phyloP scores from a whole-genome alignment of 2,329 filamentous ascomycete genomes.

The Colletotrichum sp. region DNA sequence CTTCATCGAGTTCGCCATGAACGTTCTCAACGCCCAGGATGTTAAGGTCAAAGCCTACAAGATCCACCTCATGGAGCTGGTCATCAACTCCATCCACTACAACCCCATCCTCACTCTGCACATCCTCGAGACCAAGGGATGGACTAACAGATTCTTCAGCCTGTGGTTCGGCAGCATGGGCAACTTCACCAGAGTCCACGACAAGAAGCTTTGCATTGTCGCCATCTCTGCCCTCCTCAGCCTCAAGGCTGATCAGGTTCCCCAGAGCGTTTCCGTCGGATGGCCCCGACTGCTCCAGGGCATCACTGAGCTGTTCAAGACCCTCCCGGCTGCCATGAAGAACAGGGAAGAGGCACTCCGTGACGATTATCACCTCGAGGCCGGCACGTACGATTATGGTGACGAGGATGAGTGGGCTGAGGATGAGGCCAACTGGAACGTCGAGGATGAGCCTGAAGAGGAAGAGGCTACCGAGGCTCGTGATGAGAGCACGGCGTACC shows the following conservation, averaged over 20 bases:
- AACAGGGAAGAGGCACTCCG: conserved; percentile 92
- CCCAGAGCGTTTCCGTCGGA: conserved; percentile 89
- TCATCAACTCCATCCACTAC: conserved; percentile 98
- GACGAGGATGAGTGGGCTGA: conserved; percentile 84
- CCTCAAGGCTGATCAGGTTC: conserved; percentile 80
- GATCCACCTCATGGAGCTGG: conserved; percentile 97
- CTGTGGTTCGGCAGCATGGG: conserved; percentile 98
- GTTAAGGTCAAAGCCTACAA: conserved; percentile 91
- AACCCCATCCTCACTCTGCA: conserved; percentile 86
- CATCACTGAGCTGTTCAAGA: conserved; percentile 89
- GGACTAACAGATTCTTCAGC: conserved; percentile 99
- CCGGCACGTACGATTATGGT: conserved; percentile 63
- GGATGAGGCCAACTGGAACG: conserved; percentile 82
- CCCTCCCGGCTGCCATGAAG: conserved; percentile 84
- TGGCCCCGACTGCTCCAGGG: conserved; percentile 92
- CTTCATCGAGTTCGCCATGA: conserved; percentile 91
- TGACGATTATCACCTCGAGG: conserved; percentile 80
- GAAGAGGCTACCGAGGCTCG: conserved; percentile 72
- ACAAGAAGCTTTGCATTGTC: conserved; percentile 97
- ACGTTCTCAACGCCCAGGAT: conserved; percentile 74
- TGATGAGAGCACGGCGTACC: conserved; percentile 91
- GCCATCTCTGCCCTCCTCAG: conserved; percentile 88
- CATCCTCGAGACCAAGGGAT: conserved; percentile 86
- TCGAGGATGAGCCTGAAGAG: conserved; percentile 71
- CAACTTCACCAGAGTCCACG: conserved; percentile 90